Evolutionary conservation across 2,329 filamentous ascomycete genomes (phyloP).

Genomic region (Aspergillus sp.): DNA sequence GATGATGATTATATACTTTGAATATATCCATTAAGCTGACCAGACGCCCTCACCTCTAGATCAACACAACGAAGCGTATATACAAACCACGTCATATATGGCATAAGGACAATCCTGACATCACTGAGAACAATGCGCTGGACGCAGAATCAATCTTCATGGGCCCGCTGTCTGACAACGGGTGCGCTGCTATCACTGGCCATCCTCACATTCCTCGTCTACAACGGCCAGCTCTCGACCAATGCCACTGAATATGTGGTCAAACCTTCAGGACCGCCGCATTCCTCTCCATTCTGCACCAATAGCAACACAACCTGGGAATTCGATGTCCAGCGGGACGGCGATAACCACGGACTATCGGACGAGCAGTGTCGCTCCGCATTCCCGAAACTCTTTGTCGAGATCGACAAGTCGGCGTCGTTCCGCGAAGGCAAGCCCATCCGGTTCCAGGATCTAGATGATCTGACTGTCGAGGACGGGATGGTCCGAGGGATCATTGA

Average conservation of each 20-base stretch:
- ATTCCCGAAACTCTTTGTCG: conserved; percentile 41
- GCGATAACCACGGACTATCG: conserved; percentile 36
- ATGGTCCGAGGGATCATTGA: conserved; percentile 39
- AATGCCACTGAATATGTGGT: conserved; percentile 19
- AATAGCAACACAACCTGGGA: conserved; percentile 25
- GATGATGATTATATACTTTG: too few species aligned
- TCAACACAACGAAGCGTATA: neutral
- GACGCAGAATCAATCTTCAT: conserved; percentile 16
- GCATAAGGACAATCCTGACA: neutral
- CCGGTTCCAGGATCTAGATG: conserved; percentile 35
- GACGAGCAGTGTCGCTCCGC: conserved; percentile 37
- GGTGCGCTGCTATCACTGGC: conserved; percentile 27
- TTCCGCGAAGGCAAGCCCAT: conserved; percentile 23
- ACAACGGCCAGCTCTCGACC: conserved; percentile 15
- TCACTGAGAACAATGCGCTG: conserved; percentile 9
- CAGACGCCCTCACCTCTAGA: too few species aligned
- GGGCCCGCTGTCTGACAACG: conserved; percentile 28
- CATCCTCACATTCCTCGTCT: conserved; percentile 27
- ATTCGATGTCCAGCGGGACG: conserved; percentile 34
- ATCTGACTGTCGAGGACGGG: conserved; percentile 30
- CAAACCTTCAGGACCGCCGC: conserved; percentile 2
- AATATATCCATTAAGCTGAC: too few species aligned
- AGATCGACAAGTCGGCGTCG: conserved; percentile 33
- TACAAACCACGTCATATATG: neutral
- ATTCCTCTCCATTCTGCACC: neutral